Base-by-base conservation (phyloP, 2,329 filamentous ascomycete genomes). In the Aspergillus felis region DNA sequence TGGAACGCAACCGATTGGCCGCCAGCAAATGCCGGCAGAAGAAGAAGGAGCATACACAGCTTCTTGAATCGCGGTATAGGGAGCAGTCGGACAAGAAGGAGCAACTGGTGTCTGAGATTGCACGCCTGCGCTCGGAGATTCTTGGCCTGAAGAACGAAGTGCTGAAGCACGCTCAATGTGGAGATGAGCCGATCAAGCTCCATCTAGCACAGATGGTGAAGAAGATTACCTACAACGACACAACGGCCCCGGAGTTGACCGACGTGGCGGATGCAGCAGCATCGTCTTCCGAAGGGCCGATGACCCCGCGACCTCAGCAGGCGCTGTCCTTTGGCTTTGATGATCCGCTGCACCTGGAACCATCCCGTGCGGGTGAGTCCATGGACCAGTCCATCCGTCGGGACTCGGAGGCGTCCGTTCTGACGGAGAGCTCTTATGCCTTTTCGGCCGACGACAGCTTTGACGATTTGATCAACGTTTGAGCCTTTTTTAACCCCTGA, bases 21-120 rank as follows among this genome's bases (percentile, higher is more conserved):
- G 83, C 83, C 4, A 82, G 81, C 67, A 86, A 85, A 63, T 86
- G 83, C 68, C 80, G 83, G n/a, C 79, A 82, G 64, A 85, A 85
- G 75, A 85, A 85, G 72, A 85, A 85, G 70, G 80, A 82, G 59
- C 82, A 82, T 64, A 81, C 79, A 38, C 74, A 79, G 55, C 66
- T 75, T 41, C 77, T 85, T 14, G 82, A 85, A 61, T 71, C 56
- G 10, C 65, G 64, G 2, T 75, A 66, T 58, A 71, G 73, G 27
- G 69, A 74, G 47, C 68, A 74, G 20, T 73, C 72, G 4, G 65
- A 71, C 25, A 70, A 70, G 53, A 74, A 72, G 48, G 63, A 67
- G 22, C 35, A 56, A 9, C 66, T 78, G 4, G 62, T 69, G 27
- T 50, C 61, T 5, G 69, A 76, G 57, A 71, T 76, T 22, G 67